Conservation (phyloP, 768 basidiomycete species). For the Strobilomyces confusus region DNA sequence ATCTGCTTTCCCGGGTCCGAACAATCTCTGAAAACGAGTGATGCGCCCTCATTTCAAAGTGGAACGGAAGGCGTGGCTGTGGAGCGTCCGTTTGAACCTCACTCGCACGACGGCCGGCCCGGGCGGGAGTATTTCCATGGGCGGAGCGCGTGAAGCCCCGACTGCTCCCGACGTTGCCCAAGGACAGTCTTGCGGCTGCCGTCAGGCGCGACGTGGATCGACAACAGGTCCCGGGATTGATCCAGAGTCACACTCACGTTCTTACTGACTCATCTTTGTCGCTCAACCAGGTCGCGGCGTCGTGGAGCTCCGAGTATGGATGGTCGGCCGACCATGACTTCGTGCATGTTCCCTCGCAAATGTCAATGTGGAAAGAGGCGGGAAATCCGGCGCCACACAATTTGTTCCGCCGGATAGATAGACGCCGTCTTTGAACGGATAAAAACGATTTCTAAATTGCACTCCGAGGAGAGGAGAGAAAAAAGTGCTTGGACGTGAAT, state of each 20-base stretch:
- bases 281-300: not conserved
- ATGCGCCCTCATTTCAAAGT: not conserved
- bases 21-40: not conserved
- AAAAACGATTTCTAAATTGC: not conserved
- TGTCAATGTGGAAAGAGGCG: not conserved
- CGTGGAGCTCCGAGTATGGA: not conserved
- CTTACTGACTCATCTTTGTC: not conserved
- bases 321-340: not conserved
- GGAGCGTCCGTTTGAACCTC: not conserved
- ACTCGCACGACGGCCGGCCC: not conserved
- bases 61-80: not conserved
- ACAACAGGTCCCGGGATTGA: not conserved
- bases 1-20: not conserved
- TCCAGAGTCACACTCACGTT: not conserved
- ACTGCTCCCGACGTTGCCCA: not conserved
- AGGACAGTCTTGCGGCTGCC: slow-evolving; percentile 1
- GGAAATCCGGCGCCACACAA: not conserved
- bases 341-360: not conserved
- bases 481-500: not conserved
- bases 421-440: not conserved
- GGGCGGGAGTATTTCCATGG: not conserved
- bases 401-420: not conserved
- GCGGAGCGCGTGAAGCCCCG: not conserved
- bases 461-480: not conserved
- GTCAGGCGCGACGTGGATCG: not conserved